Conservation (phyloP, 345 rosid species). For the Litchi chinensis region DNA sequence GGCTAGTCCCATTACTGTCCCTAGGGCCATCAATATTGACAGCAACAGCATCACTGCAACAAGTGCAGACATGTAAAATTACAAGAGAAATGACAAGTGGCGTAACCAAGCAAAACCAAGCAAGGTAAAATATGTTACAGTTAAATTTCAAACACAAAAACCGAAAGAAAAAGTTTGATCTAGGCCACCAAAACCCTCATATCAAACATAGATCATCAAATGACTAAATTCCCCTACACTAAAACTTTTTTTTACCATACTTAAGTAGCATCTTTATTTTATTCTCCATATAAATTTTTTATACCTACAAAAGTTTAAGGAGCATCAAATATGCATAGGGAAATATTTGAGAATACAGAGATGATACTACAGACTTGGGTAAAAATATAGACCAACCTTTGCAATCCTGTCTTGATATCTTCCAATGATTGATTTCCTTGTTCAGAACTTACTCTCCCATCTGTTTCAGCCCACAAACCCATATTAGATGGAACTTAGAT, state of each 20-base stretch:
- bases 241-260: not conserved
- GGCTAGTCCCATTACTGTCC: conserved; percentile 21
- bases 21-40: conserved; percentile 19
- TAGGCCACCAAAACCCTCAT: not conserved
- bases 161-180: not conserved
- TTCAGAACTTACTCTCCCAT: conserved; percentile 24
- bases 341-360: not conserved
- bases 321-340: not conserved
- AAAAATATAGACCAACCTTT: conserved; percentile 24
- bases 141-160: not conserved
- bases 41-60: conserved; percentile 27
- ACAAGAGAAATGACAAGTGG: conserved; percentile 8
- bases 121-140: not conserved
- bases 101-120: not conserved
- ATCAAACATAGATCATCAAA: not conserved
- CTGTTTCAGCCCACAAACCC: conserved; percentile 27
- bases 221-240: not conserved
- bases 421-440: conserved; percentile 26
- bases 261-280: not conserved
- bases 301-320: not conserved
- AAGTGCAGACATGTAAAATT: conserved; percentile 7
- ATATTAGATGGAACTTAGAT: not conserved
- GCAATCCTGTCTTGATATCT: conserved; percentile 17
- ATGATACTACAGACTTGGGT: not conserved
- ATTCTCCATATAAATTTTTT: not conserved